phyloP scores from a whole-genome alignment of 2,329 filamentous ascomycete genomes.

The Ophiocordyceps camponoti-floridani region DNA sequence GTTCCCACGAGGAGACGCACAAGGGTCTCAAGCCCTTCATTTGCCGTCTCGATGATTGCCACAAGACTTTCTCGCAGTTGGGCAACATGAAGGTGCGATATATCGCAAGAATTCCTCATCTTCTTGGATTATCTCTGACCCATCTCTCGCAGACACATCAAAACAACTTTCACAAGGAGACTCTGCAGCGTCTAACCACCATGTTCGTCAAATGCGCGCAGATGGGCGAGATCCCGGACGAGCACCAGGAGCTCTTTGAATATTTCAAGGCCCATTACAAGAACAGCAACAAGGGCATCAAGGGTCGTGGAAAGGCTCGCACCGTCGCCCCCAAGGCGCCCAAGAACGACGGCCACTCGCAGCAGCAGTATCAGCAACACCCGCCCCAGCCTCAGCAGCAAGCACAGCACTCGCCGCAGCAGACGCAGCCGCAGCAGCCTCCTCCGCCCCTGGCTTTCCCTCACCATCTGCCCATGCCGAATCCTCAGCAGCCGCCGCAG shows the following conservation, averaged over 20 bases:
- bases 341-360: slow-evolving; percentile 8
- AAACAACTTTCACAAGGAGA: slow-evolving; percentile 78
- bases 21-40: slow-evolving; percentile 59
- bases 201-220: slow-evolving; percentile 53
- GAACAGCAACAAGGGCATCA: slow-evolving; percentile 97
- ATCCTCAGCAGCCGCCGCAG: slow-evolving; percentile 5
- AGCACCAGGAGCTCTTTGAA: slow-evolving; percentile 60
- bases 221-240: slow-evolving; percentile 33
- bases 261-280: slow-evolving; percentile 86
- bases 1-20: slow-evolving; percentile 70
- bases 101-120: too few relatives aligned
- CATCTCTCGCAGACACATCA: slow-evolving; percentile 50
- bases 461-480: slow-evolving; percentile 10
- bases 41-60: slow-evolving; percentile 68
- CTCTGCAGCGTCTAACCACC: slow-evolving; percentile 48
- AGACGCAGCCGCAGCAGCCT: not conserved
- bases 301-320: slow-evolving; percentile 77
- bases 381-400: not conserved
- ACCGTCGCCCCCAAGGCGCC: slow-evolving; percentile 29
- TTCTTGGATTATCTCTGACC: too few relatives aligned
- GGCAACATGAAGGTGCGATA: slow-evolving; percentile 69
- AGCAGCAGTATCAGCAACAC: not conserved
- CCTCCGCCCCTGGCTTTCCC: slow-evolving; percentile 3
- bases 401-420: not conserved
- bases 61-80: slow-evolving; percentile 75